phyloP scores from a whole-genome alignment of 2,329 filamentous ascomycete genomes.

The Massarina eburnea region DNA sequence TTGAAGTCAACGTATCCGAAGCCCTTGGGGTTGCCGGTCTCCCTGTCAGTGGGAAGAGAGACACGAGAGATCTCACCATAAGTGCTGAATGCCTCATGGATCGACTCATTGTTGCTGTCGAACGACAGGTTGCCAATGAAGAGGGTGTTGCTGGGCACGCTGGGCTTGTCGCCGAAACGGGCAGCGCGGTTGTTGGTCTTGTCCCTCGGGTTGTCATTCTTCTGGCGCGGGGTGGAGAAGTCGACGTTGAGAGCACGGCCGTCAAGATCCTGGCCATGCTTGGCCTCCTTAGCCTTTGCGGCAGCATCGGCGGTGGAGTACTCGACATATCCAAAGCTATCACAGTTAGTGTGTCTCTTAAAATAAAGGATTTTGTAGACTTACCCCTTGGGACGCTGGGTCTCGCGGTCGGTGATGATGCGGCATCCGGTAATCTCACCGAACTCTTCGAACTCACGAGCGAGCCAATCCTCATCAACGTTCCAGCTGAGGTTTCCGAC shows the following conservation, averaged over 20 bases:
- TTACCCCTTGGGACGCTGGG: constrained; percentile 79
- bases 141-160: constrained; percentile 80
- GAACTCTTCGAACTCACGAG: constrained; percentile 78
- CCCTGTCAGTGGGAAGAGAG: constrained; percentile 85
- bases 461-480: constrained; percentile 80
- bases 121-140: constrained; percentile 93
- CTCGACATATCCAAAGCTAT: constrained; percentile 85
- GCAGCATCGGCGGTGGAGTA: constrained; percentile 70
- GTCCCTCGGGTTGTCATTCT: constrained; percentile 45
- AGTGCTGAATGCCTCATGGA: constrained; percentile 73
- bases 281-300: constrained; percentile 70
- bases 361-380: constrained; percentile 19
- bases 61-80: constrained; percentile 73
- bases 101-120: constrained; percentile 73
- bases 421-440: constrained; percentile 72
- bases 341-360: constrained; percentile 25
- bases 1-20: constrained; percentile 89
- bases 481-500: constrained; percentile 90
- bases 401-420: constrained; percentile 80
- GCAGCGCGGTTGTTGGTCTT: constrained; percentile 60
- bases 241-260: constrained; percentile 77
- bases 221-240: constrained; percentile 69
- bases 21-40: constrained; percentile 82
- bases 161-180: constrained; percentile 76
- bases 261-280: constrained; percentile 74